A percentile compares a stretch with the other conserved stretches of the same genome.
Evolutionary conservation across 1,139 yeast genomes (phyloP).

Genomic region (Meyerozyma smithsonii): DNA sequence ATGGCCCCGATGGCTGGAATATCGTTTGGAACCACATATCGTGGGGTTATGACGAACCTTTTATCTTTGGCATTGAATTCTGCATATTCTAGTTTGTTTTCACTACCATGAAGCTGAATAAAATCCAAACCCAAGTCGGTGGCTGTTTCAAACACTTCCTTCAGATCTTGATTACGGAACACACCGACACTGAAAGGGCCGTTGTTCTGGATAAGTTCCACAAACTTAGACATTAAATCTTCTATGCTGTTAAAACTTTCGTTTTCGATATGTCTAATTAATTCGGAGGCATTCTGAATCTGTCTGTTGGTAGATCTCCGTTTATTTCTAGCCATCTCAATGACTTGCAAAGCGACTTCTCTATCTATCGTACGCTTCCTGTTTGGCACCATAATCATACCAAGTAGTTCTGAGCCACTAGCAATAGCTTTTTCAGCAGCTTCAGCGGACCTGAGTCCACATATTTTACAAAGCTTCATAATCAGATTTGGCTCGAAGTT

Average conservation of each 20-base stretch:
- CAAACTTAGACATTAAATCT: constrained; percentile 33
- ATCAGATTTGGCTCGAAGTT: not conserved
- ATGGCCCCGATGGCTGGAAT: constrained; percentile 17
- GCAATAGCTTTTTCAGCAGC: constrained; percentile 69
- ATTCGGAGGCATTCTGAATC: constrained; percentile 18
- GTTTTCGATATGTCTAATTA: constrained; percentile 14
- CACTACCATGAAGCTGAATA: constrained; percentile 88
- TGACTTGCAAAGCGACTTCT: constrained; percentile 51
- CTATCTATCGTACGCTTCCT: constrained; percentile 65
- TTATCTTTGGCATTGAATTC: constrained; percentile 25
- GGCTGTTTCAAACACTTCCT: constrained; percentile 50
- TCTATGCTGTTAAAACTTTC: constrained; percentile 15
- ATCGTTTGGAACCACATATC: constrained; percentile 64
- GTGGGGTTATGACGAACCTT: constrained; percentile 59
- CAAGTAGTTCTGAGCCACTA: constrained; percentile 71
- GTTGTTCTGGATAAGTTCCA: constrained; percentile 30
- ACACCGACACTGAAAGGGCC: constrained; percentile 88
- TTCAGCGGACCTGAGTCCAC: constrained; percentile 68
- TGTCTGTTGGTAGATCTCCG: constrained; percentile 15
- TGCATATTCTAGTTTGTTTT: constrained; percentile 54
- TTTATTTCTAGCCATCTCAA: constrained; percentile 25
- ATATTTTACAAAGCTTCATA: constrained; percentile 56
- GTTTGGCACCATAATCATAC: constrained; percentile 82
- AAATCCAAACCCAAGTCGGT: constrained; percentile 57
- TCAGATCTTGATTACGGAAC: constrained; percentile 73